Evolutionary conservation across 305 asterid species (phyloP), one percentile per base, ranked within the genome.

Genomic region (Fraxinus sp.): DNA sequence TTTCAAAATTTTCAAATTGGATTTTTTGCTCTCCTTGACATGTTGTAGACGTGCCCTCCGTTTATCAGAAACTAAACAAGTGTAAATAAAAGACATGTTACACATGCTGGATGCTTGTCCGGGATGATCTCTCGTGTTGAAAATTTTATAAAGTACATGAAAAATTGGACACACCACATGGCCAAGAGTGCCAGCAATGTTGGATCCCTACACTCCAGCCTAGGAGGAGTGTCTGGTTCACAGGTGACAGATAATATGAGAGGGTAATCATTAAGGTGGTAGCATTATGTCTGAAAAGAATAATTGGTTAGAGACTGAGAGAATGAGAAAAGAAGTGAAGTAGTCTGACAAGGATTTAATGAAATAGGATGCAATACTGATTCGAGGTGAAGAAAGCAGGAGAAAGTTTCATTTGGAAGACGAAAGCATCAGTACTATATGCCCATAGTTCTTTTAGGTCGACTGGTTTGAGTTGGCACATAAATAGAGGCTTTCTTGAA

Each of bases 331-430:
- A 68, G 74, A 68, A 28, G 72, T 64, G 72, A 64, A 64, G 33
- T 64, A 24, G 72, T 64, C 72, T 28, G 74, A 44, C 7, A 30
- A 18, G 39, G 39, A 70, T 26, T 70, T 13, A 28, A 13, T 70
- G 37, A 7, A 28, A 30, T 70, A 70, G 39, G 37, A 68, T 28
- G 74, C 37, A 68, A 68, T 28, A 68, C 74, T 28, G 39, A 68
- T 68, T 68, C 24, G n/a, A 68, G 74, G 37, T 68, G 37, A 68
- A 28, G 74, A 68, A 68, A 68, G 74, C 18, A 68, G 74, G 74
- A 10, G 4, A 28, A 28, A 68, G n/a, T 11, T 26, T 68, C 37
- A 28, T 3, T 68, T 32, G 37, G 7, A 24, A 66, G 37, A 3
- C 7, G 18, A 68, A 68, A 4, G 37, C 37, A 68, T 68, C 22